Base-by-base conservation (phyloP, 352 stramenopile genomes). In the Phytophthora cryptogea region DNA sequence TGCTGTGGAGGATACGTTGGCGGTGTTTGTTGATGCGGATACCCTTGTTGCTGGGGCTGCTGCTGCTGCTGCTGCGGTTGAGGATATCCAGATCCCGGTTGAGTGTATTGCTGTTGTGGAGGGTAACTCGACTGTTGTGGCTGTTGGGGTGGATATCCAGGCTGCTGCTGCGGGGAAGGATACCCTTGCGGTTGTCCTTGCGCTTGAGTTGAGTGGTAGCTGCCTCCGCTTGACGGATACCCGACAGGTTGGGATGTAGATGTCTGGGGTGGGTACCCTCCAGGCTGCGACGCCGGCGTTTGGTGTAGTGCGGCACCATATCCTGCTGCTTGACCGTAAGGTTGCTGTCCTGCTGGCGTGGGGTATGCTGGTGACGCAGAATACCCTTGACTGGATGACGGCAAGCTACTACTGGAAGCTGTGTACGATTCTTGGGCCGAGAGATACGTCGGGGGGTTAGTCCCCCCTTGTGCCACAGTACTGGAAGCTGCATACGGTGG, bases 151-250 rank as follows among this genome's bases (percentile, higher is more conserved):
- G 72, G 57, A 36, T 76, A 72, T 1, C 48, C 71, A n/a, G 58
- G 13, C 31, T 59, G 61, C n/a, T 53, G 61, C 58, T 72, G 64
- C n/a, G 65, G 73, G 2, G 65, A 58, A 48, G 69, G 63, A 47
- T 81, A 75, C 0, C 64, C 68, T 49, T 61, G 46, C 20, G 30
- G 14, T 31, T 63, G 67, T 13, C 48, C 44, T n/a, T 67, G 69
- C 14, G n/a, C 17, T 58, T 66, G 54, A 43, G 60, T 27, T 17
- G 57, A 37, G 33, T 68, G 62, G 54, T 82, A 80, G 10, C 56
- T 45, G 42, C 39, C 33, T 61, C 45, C 42, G 46, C 54, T 59
- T 43, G 20, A 16, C 26, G 62, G 35, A 52, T 75, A 70, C 36
- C 41, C 50, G 1, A 10, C 47, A 3, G 58, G 32, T 23, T 56